Evolutionary conservation across 164 flowering plant species (phyloP).

Genomic region (Piper betle): DNA sequence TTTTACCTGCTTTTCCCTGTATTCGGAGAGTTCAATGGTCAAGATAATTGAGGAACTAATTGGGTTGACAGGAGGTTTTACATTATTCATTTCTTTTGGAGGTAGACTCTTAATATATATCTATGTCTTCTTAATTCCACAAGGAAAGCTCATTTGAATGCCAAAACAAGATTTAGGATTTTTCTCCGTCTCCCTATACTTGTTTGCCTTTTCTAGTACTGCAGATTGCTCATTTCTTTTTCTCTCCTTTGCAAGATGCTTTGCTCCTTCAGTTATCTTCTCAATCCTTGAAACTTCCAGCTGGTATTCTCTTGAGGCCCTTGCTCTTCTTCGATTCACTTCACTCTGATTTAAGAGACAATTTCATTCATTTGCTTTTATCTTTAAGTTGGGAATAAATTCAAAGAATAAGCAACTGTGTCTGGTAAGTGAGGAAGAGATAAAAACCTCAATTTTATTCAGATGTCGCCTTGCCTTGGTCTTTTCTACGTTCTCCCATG

Average conservation of each 20-base stretch:
- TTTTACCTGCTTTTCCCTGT: too few species aligned
- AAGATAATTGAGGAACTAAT: too few species aligned
- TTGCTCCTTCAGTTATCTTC: constrained; percentile 44
- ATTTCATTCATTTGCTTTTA: not conserved
- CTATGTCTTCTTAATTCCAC: too few species aligned
- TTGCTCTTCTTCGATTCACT: constrained; percentile 29
- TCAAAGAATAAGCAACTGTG: too few species aligned
- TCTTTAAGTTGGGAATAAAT: too few species aligned
- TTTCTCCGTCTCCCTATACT: constrained; percentile 36
- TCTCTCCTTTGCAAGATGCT: constrained; percentile 39
- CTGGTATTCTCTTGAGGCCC: constrained; percentile 26
- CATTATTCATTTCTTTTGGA: too few species aligned
- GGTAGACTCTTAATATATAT: too few species aligned
- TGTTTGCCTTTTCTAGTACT: constrained; percentile 43
- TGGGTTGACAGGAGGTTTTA: too few species aligned
- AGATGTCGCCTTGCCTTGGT: constrained; percentile 26
- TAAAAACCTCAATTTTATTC: constrained; percentile 45
- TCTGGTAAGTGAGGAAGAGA: not conserved
- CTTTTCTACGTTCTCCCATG: constrained; percentile 64
- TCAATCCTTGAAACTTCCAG: constrained; percentile 40
- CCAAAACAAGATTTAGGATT: constrained; percentile 34
- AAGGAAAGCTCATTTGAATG: constrained; percentile 31
- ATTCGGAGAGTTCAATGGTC: too few species aligned
- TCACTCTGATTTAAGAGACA: constrained; percentile 25
- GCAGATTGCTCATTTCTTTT: constrained; percentile 35